A percentile compares a stretch with the other conserved stretches of the same genome.
phyloP scores from a whole-genome alignment of 805 yeast genomes.

The Komagataella pastoris region DNA sequence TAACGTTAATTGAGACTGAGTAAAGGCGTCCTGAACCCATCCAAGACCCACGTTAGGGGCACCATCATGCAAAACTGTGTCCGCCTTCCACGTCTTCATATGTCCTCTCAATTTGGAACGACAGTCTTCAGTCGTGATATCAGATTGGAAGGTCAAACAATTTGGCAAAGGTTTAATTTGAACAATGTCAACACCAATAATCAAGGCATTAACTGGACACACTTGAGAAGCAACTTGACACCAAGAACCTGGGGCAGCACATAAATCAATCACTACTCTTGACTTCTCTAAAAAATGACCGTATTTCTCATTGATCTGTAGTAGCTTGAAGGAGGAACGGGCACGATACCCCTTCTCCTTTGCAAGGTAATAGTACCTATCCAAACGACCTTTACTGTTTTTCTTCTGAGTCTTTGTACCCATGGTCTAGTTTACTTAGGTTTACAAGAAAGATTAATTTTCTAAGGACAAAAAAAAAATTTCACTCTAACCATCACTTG shows the following conservation, averaged over 20 bases:
- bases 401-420: slow-evolving; percentile 83
- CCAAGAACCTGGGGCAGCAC: slow-evolving; percentile 99
- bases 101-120: slow-evolving; percentile 88
- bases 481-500: not conserved
- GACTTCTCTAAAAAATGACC: slow-evolving; percentile 92
- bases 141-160: slow-evolving; percentile 88
- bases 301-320: slow-evolving; percentile 92
- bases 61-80: slow-evolving; percentile 97
- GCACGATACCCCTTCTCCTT: slow-evolving; percentile 98
- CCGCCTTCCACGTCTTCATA: slow-evolving; percentile 98
- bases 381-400: slow-evolving; percentile 97
- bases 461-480: too few species aligned
- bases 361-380: slow-evolving; percentile 90
- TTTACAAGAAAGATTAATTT: not conserved
- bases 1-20: slow-evolving; percentile 90
- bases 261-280: slow-evolving; percentile 90
- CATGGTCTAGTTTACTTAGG: slow-evolving; percentile 25
- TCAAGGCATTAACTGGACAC: slow-evolving; percentile 86
- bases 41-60: slow-evolving; percentile 99
- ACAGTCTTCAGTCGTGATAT: slow-evolving; percentile 97
- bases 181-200: slow-evolving; percentile 97
- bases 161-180: slow-evolving; percentile 96
- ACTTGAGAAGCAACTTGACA: slow-evolving; percentile 95
- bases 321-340: slow-evolving; percentile 91
- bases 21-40: slow-evolving; percentile 99